Conservation (phyloP, 2,329 filamentous ascomycete species). For the Talaromyces atroroseus region DNA sequence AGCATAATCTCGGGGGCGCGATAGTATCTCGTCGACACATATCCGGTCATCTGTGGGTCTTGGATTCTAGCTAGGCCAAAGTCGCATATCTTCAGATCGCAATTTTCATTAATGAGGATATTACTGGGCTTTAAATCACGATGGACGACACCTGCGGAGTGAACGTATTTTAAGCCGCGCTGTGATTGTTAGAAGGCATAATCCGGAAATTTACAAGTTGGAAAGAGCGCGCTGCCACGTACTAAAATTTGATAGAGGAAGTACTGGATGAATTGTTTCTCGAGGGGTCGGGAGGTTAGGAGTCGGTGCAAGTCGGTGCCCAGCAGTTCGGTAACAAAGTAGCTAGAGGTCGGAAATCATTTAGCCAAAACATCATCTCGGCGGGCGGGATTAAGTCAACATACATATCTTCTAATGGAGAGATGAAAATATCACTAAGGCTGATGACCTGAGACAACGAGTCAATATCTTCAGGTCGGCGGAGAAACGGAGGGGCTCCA, state of each 20-base stretch:
- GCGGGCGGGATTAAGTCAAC: constrained; percentile 24
- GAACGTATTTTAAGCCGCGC: constrained; percentile 98
- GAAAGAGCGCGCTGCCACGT: constrained; percentile 32
- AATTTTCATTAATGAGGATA: constrained; percentile 99
- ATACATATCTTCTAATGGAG: constrained; percentile 95
- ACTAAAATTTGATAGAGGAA: constrained; percentile 99
- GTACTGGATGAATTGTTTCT: constrained; percentile 99
- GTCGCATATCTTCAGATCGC: constrained; percentile 98
- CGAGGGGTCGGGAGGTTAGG: constrained; percentile 87
- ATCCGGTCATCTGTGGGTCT: constrained; percentile 98
- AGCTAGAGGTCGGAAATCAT: constrained; percentile 49
- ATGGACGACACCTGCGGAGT: constrained; percentile 96
- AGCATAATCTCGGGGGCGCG: constrained; percentile 99
- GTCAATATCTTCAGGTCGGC: neutral
- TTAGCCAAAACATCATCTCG: neutral
- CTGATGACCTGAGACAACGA: constrained; percentile 72
- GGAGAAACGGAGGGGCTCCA: constrained; percentile 11
- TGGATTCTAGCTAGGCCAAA: constrained; percentile 96
- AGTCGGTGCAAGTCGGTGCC: constrained; percentile 95
- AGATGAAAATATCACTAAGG: constrained; percentile 99
- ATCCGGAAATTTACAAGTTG: neutral
- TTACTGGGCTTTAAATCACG: constrained; percentile 98
- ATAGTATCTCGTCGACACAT: constrained; percentile 98
- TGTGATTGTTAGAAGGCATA: constrained; percentile 36
- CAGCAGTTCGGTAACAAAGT: constrained; percentile 96